Conservation (phyloP, 768 basidiomycete species). For the Trametes cinnabarina region DNA sequence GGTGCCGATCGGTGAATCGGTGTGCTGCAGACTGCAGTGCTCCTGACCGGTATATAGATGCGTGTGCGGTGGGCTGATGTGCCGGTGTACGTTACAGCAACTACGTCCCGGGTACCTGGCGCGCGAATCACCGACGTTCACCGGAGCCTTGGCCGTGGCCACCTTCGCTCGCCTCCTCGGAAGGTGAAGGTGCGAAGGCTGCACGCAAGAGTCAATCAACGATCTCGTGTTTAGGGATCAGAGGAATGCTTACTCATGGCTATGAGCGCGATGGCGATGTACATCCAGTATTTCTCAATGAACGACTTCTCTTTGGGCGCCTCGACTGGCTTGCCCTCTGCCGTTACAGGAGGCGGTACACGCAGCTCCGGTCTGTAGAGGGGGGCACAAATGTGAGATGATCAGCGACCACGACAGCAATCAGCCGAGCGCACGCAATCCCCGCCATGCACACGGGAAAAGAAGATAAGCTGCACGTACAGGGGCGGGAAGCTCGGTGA, state of each 20-base stretch:
- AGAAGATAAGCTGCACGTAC: slow-evolving; percentile 40
- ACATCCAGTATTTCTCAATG: slow-evolving; percentile 90
- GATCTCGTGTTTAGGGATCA: not conserved
- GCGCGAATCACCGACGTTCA: slow-evolving; percentile 5
- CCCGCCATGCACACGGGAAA: not conserved
- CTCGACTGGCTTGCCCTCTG: slow-evolving; percentile 61
- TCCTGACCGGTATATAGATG: not conserved
- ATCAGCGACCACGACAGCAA: slow-evolving; percentile 8
- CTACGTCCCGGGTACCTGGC: not conserved
- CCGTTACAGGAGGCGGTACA: slow-evolving; percentile 62
- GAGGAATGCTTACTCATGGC: slow-evolving; percentile 46
- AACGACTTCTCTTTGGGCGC: slow-evolving; percentile 72
- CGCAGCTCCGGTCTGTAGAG: slow-evolving; percentile 61
- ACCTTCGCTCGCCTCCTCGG: slow-evolving; percentile 16
- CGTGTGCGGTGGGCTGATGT: not conserved
- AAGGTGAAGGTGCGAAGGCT: slow-evolving; percentile 13
- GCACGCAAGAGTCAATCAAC: not conserved
- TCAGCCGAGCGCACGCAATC: not conserved
- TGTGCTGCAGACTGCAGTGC: not conserved
- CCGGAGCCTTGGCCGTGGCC: slow-evolving; percentile 14
- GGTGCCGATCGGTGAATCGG: slow-evolving; percentile 3
- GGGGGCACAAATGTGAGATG: not conserved
- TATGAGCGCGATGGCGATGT: slow-evolving; percentile 58
- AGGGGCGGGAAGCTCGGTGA: slow-evolving; percentile 51
- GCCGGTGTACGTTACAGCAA: not conserved